A percentile compares a stretch with the other conserved stretches of the same genome.
Conservation (phyloP, 345 rosid genomes). For the Noccaea caerulescens region DNA sequence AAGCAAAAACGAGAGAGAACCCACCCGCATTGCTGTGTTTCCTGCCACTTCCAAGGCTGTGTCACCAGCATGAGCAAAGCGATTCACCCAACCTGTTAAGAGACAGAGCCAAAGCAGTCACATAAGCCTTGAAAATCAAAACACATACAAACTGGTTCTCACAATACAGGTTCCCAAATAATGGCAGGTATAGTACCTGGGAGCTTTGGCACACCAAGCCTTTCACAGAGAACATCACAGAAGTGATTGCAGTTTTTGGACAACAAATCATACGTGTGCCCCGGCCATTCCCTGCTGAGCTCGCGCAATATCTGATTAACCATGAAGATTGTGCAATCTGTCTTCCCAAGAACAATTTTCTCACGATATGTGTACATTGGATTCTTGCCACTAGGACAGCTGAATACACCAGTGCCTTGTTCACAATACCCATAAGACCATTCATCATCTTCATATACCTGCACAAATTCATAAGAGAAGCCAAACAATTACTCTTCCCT, state of each 20-base stretch:
- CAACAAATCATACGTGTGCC: conserved; percentile 72
- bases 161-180: background rate
- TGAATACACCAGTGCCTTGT: conserved; percentile 90
- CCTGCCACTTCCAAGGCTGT: conserved; percentile 92
- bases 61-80: conserved; percentile 97
- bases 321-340: conserved; percentile 59
- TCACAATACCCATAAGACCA: conserved; percentile 98
- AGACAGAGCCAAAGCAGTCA: conserved; percentile 8
- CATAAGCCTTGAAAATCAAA: background rate
- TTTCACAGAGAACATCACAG: conserved; percentile 82
- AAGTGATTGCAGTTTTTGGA: conserved; percentile 96
- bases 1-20: conserved; percentile 19
- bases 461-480: conserved; percentile 27
- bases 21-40: conserved; percentile 85
- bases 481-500: conserved; percentile 27
- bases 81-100: conserved; percentile 93
- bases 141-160: background rate
- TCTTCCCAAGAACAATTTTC: conserved; percentile 70
- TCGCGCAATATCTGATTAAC: conserved; percentile 83
- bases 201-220: conserved; percentile 87
- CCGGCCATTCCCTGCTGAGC: conserved; percentile 91
- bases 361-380: conserved; percentile 94
- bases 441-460: conserved; percentile 89
- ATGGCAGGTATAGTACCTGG: conserved; percentile 62
- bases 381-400: conserved; percentile 80